Evolutionary conservation across 2,329 filamentous ascomycete species (phyloP).

Genomic region (Colletotrichum musae): DNA sequence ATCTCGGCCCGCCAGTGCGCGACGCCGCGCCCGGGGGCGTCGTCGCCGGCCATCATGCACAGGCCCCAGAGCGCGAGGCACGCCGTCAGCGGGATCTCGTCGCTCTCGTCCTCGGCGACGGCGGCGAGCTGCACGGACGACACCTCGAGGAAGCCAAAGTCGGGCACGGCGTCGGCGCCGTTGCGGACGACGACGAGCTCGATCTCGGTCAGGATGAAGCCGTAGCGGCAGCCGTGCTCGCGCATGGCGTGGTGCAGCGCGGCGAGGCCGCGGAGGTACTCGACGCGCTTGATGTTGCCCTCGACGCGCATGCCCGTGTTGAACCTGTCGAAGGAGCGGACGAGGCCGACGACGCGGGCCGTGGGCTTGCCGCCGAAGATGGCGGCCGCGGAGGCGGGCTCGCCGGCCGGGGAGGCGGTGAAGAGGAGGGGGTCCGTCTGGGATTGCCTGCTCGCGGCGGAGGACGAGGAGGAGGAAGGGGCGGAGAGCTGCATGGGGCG

Average conservation of each 20-base stretch:
- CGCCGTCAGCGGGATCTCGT: constrained; percentile 72
- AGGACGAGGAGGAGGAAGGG: constrained; percentile 52
- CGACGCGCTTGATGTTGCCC: constrained; percentile 84
- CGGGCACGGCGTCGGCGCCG: constrained; percentile 78
- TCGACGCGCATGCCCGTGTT: constrained; percentile 94
- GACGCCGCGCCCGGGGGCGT: constrained; percentile 64
- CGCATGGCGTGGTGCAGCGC: constrained; percentile 94
- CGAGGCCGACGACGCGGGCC: constrained; percentile 82
- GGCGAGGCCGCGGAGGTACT: constrained; percentile 89
- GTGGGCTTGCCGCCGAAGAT: constrained; percentile 64
- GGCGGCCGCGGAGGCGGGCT: constrained; percentile 68
- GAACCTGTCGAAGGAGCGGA: constrained; percentile 93
- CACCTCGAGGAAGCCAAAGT: constrained; percentile 92
- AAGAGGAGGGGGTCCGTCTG: constrained; percentile 69
- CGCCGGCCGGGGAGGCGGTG: constrained; percentile 73
- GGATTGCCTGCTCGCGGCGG: constrained; percentile 52
- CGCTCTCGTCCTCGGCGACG: constrained; percentile 49
- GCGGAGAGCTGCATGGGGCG: constrained; percentile 70
- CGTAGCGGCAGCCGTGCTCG: constrained; percentile 92
- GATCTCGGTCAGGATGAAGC: constrained; percentile 96
- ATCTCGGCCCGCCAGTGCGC: constrained; percentile 78
- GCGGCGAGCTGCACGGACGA: constrained; percentile 71
- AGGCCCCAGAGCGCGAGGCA: constrained; percentile 84
- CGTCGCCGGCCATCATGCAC: constrained; percentile 78
- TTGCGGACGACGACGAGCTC: constrained; percentile 92